phyloP scores from a whole-genome alignment of 345 rosid species.

The Rhodamnia rubescens region DNA sequence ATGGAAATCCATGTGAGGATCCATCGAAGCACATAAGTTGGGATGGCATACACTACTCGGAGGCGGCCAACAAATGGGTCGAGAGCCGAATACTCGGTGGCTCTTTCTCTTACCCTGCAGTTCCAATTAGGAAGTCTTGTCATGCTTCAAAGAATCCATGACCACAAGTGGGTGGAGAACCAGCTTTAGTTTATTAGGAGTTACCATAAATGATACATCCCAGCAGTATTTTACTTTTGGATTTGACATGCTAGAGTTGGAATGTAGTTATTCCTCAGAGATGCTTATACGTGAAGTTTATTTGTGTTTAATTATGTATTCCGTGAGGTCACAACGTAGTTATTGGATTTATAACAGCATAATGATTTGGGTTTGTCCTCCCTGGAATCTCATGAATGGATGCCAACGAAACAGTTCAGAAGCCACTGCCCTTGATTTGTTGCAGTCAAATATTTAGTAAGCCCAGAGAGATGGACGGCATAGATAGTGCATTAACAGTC shows the following conservation, averaged over 20 bases:
- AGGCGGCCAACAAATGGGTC: constrained; percentile 48
- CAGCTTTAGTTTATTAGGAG: neutral
- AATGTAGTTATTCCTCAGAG: neutral
- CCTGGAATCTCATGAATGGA: neutral
- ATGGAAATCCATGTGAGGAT: constrained; percentile 44
- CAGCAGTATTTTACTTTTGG: neutral
- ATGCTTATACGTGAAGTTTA: neutral
- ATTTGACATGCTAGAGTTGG: neutral
- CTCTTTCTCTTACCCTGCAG: constrained; percentile 31
- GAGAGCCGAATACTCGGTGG: constrained; percentile 36
- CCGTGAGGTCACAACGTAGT: neutral
- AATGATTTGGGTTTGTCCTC: neutral
- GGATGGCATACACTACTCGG: constrained; percentile 69
- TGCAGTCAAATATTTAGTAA: neutral
- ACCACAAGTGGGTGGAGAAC: neutral
- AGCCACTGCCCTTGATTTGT: neutral
- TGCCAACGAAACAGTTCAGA: neutral
- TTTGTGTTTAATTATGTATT: neutral
- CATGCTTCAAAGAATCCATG: neutral
- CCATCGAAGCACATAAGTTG: constrained; percentile 56
- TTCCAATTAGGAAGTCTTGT: constrained; percentile 9
- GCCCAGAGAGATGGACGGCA: neutral
- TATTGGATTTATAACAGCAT: too few relatives aligned
- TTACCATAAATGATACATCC: neutral
- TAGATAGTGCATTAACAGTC: neutral